Percentiles rank a stretch among this genome's conserved stretches.
These are phyloP conservation scores for Davidsoniella eucalypti DNA, from an alignment of 2,329 filamentous ascomycete species.

Conservation along the genomic window DNA sequence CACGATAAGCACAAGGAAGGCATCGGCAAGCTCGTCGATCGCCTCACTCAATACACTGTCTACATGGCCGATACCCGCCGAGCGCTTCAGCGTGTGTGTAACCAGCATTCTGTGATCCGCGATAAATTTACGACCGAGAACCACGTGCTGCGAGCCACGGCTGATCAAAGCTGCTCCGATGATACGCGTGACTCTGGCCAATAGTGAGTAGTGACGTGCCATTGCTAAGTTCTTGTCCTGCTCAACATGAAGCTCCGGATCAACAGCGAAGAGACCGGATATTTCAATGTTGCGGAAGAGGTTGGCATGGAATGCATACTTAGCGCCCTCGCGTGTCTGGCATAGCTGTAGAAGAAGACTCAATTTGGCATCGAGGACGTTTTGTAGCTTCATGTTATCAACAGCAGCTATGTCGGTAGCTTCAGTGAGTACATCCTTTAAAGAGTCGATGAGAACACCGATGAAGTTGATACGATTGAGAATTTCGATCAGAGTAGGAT, in stretches of 20 bases:
- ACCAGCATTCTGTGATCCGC: slow-evolving; percentile 69
- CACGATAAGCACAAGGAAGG: slow-evolving; percentile 67
- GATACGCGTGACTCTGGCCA: slow-evolving; percentile 66
- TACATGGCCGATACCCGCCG: slow-evolving; percentile 51
- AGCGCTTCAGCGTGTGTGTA: slow-evolving; percentile 77
- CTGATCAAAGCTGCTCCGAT: slow-evolving; percentile 68
- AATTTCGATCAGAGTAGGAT: slow-evolving; percentile 58
- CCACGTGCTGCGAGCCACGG: slow-evolving; percentile 66
- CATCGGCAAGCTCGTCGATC: slow-evolving; percentile 64
- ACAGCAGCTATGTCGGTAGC: slow-evolving; percentile 20
- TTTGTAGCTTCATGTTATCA: slow-evolving; percentile 28
- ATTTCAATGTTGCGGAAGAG: slow-evolving; percentile 67
- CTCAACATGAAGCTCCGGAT: slow-evolving; percentile 74
- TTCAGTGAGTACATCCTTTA: slow-evolving; percentile 62
- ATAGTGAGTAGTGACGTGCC: slow-evolving; percentile 66
- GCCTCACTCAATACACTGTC: slow-evolving; percentile 36
- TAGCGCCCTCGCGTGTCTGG: slow-evolving; percentile 70
- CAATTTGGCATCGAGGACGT: slow-evolving; percentile 53
- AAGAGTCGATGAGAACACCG: slow-evolving; percentile 73
- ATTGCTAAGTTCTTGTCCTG: slow-evolving; percentile 54
- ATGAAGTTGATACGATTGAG: slow-evolving; percentile 82
- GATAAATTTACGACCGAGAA: slow-evolving; percentile 66
- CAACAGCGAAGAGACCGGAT: slow-evolving; percentile 72
- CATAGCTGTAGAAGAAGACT: slow-evolving; percentile 70
- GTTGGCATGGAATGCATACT: slow-evolving; percentile 74